A percentile compares a stretch with the other conserved stretches of the same genome.
Evolutionary conservation across 2,329 filamentous ascomycete species (phyloP).

Genomic region (Leptodontidium sp.): DNA sequence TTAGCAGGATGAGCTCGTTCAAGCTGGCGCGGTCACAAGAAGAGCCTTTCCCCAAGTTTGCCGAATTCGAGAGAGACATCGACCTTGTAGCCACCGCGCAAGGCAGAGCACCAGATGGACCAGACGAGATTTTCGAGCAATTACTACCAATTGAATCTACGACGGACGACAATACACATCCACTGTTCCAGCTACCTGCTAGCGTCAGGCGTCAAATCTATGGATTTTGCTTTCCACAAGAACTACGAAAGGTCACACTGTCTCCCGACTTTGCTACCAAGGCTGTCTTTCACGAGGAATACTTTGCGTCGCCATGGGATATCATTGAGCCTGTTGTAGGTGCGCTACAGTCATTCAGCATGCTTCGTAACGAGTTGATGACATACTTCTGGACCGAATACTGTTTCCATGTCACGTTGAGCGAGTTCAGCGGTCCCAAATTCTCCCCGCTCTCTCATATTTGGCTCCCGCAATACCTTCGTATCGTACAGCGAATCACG

Average conservation of each 20-base stretch:
- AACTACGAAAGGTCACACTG: conserved; percentile 39
- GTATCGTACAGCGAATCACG: conserved; percentile 42
- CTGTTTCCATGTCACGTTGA: conserved; percentile 45
- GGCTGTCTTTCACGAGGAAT: conserved; percentile 36
- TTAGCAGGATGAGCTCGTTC: conserved; percentile 1
- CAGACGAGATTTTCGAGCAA: conserved; percentile 6
- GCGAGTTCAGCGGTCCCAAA: conserved; percentile 37
- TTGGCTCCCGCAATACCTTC: conserved; percentile 39
- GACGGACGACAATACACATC: neutral
- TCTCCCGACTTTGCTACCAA: conserved; percentile 40
- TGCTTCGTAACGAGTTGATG: conserved; percentile 43
- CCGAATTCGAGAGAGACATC: conserved; percentile 31
- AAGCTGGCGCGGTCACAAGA: neutral
- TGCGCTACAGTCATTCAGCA: conserved; percentile 33
- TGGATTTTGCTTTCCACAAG: conserved; percentile 37
- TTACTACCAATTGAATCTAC: conserved; percentile 7
- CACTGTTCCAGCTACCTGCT: conserved; percentile 34
- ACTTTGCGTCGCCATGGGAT: conserved; percentile 41
- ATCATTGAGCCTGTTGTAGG: conserved; percentile 40
- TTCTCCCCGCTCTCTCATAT: conserved; percentile 42
- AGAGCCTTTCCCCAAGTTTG: conserved; percentile 13
- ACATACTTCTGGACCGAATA: conserved; percentile 46
- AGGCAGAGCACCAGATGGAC: neutral
- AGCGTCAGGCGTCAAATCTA: conserved; percentile 42
- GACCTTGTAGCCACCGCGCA: conserved; percentile 22